Evolutionary conservation across 78 protist genomes (phyloP).

Genomic region (Protostelium mycophagum): DNA sequence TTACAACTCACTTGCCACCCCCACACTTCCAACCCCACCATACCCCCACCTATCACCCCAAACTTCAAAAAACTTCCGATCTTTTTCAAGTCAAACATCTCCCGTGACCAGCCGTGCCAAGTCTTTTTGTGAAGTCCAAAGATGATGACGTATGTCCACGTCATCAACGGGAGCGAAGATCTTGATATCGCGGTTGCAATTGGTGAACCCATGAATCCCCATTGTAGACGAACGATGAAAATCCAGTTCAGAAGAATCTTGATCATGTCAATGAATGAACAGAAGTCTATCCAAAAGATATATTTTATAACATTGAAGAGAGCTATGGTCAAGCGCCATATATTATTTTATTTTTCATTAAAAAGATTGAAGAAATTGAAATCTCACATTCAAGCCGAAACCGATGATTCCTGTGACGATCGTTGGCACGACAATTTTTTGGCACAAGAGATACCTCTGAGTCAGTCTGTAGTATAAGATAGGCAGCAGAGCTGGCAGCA

Average conservation of each 20-base stretch:
- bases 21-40: neutral
- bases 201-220: neutral
- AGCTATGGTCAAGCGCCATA: too few relatives aligned
- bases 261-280: neutral
- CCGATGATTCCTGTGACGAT: neutral
- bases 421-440: neutral
- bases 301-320: too few relatives aligned
- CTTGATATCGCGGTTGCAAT: neutral
- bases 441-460: neutral
- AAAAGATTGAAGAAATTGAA: neutral
- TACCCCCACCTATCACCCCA: neutral
- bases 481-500: neutral
- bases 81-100: neutral
- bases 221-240: neutral
- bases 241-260: neutral
- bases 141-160: neutral
- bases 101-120: neutral
- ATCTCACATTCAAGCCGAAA: neutral
- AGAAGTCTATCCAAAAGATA: too few relatives aligned
- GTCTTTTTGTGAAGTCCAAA: neutral
- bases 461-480: neutral
- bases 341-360: too few relatives aligned
- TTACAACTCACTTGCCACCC: too few relatives aligned
- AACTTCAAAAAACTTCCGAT: neutral
- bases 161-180: neutral